Conservation (phyloP, 306 rosid genomes). For the Pyrus bretschneideri region DNA sequence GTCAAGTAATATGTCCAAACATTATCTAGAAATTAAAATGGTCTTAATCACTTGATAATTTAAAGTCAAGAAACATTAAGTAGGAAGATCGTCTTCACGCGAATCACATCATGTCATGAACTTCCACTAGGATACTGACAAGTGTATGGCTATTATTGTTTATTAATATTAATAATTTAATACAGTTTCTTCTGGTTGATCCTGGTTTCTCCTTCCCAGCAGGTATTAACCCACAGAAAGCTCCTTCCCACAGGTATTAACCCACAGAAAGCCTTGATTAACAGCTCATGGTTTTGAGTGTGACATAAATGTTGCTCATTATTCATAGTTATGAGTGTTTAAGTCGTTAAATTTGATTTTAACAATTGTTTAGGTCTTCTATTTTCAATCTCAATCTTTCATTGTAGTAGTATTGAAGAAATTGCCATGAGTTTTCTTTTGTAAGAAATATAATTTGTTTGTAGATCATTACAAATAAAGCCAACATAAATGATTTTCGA, state of each 20-base stretch:
- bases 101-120: constrained; percentile 1
- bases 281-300: no score
- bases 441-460: background rate
- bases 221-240: no score
- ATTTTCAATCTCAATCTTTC: no score
- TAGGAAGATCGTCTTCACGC: background rate
- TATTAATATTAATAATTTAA: no score
- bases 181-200: background rate
- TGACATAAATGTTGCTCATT: no score
- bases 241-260: no score
- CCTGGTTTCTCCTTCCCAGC: background rate
- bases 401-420: no score
- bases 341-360: no score
- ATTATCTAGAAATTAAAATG: background rate
- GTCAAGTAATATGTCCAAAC: background rate
- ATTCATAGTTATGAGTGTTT: no score
- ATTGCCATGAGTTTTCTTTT: no score
- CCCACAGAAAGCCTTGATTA: no score
- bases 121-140: background rate
- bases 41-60: background rate
- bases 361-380: no score
- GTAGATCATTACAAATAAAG: background rate
- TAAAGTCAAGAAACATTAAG: background rate
- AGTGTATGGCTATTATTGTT: background rate
- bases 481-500: background rate